Evolutionary conservation across 495 filamentous ascomycete species (phyloP), one percentile per base, ranked within the genome.

Genomic region (Daldinia childiae): DNA sequence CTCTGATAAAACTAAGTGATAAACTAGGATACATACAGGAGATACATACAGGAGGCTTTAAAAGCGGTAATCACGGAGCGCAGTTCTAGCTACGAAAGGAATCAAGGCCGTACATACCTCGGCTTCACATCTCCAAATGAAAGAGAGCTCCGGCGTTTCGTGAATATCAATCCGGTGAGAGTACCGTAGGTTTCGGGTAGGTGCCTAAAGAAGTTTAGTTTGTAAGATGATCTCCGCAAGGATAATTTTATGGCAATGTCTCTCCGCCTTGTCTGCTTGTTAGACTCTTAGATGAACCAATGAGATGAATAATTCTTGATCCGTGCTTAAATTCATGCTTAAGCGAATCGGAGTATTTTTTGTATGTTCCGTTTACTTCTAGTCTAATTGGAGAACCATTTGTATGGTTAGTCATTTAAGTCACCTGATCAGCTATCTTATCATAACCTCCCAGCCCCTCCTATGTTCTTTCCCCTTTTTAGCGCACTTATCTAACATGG

Each of bases 61-160:
- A 45, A 59, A 1, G 41, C 58, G 71, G 66, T 66, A 66, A 58
- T 55, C 39, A 63, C 62, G 43, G 62, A 69, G 57, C 66, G 71
- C 71, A 62, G 62, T 62, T 69, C 66, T 75, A 68, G 65, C 76
- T 75, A 62, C 14, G 68, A 70, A 67, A 68, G 76, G 76, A 72
- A 76, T 66, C 36, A 71, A 57, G 59, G 65, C 76, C 76, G 76
- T 48, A 58, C 63, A 54, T 78, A 63, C 76, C 68, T 76, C 74
- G 68, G 74, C 39, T 51, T 65, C 80, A 80, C 79, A 85, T 81
- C 80, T 78, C 81, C 77, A 81, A 82, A 82, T 82, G 82, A 82
- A 83, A 76, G 80, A 74, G 64, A 75, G 56, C 72, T 77, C 74
- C 68, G 69, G 71, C 64, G 64, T 68, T 71, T 68, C 58, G 62